A percentile compares a stretch with the other conserved stretches of the same genome.
Evolutionary conservation across 1,139 yeast genomes (phyloP).

Genomic region (Suhomyces anneliseae): DNA sequence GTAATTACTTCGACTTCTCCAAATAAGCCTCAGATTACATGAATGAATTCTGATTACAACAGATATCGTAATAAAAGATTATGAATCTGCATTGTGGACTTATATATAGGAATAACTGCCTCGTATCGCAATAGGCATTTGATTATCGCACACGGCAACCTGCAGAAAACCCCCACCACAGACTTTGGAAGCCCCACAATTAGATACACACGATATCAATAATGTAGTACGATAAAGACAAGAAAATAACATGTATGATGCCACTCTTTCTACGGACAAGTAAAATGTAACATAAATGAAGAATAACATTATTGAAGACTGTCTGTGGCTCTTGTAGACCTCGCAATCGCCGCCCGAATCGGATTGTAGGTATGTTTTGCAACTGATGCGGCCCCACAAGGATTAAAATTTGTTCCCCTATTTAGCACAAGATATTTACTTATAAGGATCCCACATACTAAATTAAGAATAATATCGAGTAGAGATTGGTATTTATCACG

Average conservation of each 20-base stretch:
- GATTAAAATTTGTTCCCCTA: conserved; percentile 4
- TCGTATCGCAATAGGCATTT: neutral
- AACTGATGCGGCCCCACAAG: conserved; percentile 6
- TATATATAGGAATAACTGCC: too few relatives aligned
- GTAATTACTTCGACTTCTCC: too few relatives aligned
- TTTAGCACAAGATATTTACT: conserved; percentile 1
- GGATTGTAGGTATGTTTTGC: neutral
- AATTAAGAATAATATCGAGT: too few relatives aligned
- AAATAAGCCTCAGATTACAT: too few relatives aligned
- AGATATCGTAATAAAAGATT: neutral
- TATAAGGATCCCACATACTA: too few relatives aligned
- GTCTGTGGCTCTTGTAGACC: neutral
- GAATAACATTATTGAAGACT: neutral
- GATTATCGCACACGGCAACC: neutral
- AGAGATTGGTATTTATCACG: neutral
- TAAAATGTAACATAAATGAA: too few relatives aligned
- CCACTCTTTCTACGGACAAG: neutral
- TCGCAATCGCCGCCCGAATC: neutral
- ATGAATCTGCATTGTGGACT: neutral
- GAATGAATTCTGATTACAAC: too few relatives aligned
- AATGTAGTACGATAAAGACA: neutral
- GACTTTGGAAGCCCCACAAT: conserved; percentile 5
- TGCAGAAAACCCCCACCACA: conserved; percentile 3
- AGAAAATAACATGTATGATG: neutral
- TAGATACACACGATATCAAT: conserved; percentile 8